Base-by-base conservation (phyloP, 805 yeast species). In the Metschnikowia chrysomelidarum region DNA sequence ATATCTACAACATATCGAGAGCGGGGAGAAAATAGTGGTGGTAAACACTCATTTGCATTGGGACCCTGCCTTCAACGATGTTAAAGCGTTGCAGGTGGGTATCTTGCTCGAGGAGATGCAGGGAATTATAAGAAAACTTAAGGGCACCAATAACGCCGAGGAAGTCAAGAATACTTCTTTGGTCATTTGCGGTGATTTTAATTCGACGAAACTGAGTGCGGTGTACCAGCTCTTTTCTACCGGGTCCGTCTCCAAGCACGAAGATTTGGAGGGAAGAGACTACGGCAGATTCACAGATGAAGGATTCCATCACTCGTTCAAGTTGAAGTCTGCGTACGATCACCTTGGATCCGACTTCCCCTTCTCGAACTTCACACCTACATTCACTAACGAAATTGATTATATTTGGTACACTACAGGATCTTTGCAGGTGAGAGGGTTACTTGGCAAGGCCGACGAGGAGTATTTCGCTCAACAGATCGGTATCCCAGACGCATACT, bases 1-100 rank as follows among this genome's bases (percentile, higher is more conserved):
- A 11, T 75, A 80, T 37, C 73, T 93, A 47, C 87, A 86, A 55
- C 93, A 85, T 53, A 59, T 69, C 21, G 74, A 73, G 36, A 76
- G 89, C 5, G 87, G 89, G 12, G 84, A 82, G 56, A 74, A 75
- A 44, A 62, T 91, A 24, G 71, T 86, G 47, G 69, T 87, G 23
- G 88, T 85, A 3, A 91, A 88, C 53, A 91, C 98, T 0, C 99
- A 93, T 71, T 76, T 93, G 59, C 97, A 91, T 60, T 93, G 98
- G 98, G 97, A 93, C 67, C 98, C 98, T 4, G 87, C 85, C 32
- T 86, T 81, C 56, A 87, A 87, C 57, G 99, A 93, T 63, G 99
- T 93, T 38, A 93, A 93, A 60, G 79, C 97, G 2, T 82, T 93
- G 64, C 98, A 93, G 67, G 93, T 86, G 37, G 97, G 96, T 27